Conservation (phyloP, 306 rosid genomes). For the Hippophae tibetana region DNA sequence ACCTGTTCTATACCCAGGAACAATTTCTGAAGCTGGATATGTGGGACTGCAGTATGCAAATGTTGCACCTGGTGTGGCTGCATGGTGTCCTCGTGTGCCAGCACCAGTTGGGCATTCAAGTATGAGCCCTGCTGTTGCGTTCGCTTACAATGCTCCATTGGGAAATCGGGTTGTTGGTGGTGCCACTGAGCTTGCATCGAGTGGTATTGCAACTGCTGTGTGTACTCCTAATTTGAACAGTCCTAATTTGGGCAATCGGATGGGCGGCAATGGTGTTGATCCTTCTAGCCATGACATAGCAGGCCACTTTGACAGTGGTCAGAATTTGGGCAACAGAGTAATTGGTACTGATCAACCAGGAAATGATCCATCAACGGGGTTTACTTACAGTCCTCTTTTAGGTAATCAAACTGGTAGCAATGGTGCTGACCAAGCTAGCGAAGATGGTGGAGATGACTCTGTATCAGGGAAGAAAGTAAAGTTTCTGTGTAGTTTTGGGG, state of each 20-base stretch:
- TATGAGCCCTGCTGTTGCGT: conserved; percentile 38
- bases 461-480: conserved; percentile 51
- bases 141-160: conserved; percentile 28
- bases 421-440: conserved; percentile 36
- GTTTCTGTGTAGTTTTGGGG: conserved; percentile 81
- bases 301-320: conserved; percentile 21
- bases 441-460: conserved; percentile 62
- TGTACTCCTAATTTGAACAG: conserved; percentile 14
- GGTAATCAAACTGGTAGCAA: conserved; percentile 25
- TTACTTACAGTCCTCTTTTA: conserved; percentile 19
- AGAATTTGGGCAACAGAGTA: conserved; percentile 24
- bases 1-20: conserved; percentile 31
- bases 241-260: conserved; percentile 34
- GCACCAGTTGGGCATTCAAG: conserved; percentile 30
- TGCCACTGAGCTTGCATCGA: conserved; percentile 38
- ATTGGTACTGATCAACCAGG: conserved; percentile 29
- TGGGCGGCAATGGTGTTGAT: conserved; percentile 28
- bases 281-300: conserved; percentile 36
- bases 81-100: conserved; percentile 50
- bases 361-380: conserved; percentile 25
- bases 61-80: conserved; percentile 31
- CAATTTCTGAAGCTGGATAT: conserved; percentile 42
- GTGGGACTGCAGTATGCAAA: conserved; percentile 56
- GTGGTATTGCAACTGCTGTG: conserved; percentile 16
- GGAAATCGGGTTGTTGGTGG: conserved; percentile 30